Base-by-base conservation (phyloP, 2,329 filamentous ascomycete species). In the Phialophora chinensis region DNA sequence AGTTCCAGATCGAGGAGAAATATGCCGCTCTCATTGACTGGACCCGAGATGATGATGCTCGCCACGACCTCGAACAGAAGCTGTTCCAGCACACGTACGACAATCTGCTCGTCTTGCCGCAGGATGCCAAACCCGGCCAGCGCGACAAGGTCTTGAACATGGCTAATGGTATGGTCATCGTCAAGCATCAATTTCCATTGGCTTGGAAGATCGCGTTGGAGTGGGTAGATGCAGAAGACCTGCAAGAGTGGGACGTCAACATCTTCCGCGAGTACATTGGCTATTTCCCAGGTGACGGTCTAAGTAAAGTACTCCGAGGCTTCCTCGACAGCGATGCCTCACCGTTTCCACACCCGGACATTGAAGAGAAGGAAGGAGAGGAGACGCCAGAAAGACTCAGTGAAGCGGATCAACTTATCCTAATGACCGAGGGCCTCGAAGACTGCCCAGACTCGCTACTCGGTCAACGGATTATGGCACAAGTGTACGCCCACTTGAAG, bases 121-220 rank as follows among this genome's bases (percentile, higher is more conserved):
- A 83, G 1, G 87, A 89, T 3, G 81, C 88, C 65, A 98, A 98
- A 78, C 75, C 80, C 0, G 78, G 82, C 20, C 93, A 96, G 77
- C 86, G 91, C 29, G 82, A 87, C 42, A 88, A 90, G 69, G 90
- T 97, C 0, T 79, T 90, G 73, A 89, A 90, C 66, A 82, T 95
- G 60, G 93, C 94, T 0, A 88, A 89, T 69, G 95, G 94, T 68
- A 97, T 99, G 91, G 94, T 99, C 67, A 91, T 97, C 66, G 95
- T 99, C 76, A 93, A 94, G 73, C 93, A 98, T 73, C 91, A 92
- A 0, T 97, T 90, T 79, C 87, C 90, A 69, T 84, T 96, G 17
- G 95, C 95, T 0, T 99, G 96, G 96, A 90, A 92, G 73, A 90
- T 97, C 67, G 86, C 91, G 33, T 83, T 99, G 66, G 92, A 98